These are phyloP conservation scores for Pestalotiopsis sp. DNA, from an alignment of 2,329 filamentous ascomycete genomes.

Conservation along the genomic window DNA sequence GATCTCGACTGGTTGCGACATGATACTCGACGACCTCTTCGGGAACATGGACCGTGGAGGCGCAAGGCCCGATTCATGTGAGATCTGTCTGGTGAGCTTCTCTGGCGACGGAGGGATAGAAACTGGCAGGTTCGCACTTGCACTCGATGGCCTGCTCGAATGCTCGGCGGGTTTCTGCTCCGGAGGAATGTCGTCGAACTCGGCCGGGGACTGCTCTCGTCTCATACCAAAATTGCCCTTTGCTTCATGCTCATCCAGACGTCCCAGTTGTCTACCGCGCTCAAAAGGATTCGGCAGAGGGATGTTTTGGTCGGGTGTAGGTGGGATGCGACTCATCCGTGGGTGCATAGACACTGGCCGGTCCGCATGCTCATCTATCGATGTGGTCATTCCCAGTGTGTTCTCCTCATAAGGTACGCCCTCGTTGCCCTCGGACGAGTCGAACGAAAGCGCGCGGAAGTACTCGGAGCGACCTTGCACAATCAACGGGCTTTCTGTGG, in stretches of 20 bases:
- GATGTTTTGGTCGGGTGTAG: conserved; percentile 49
- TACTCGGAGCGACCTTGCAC: conserved; percentile 77
- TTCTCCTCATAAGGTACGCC: conserved; percentile 38
- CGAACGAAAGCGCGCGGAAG: conserved; percentile 74
- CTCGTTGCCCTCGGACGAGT: conserved; percentile 55
- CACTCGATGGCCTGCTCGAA: conserved; percentile 38
- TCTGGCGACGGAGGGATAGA: conserved; percentile 46
- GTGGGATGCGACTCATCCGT: conserved; percentile 67
- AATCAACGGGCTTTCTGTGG: conserved; percentile 79
- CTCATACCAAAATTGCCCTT: conserved; percentile 54
- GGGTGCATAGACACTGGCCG: conserved; percentile 77
- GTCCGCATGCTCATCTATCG: conserved; percentile 56
- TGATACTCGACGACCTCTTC: conserved; percentile 60
- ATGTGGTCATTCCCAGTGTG: conserved; percentile 53
- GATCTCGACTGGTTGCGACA: conserved; percentile 65
- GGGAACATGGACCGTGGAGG: conserved; percentile 54
- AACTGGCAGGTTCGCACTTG: conserved; percentile 23
- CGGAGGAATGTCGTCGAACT: conserved; percentile 42
- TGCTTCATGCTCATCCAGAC: conserved; percentile 38
- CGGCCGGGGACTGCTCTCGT: conserved; percentile 60
- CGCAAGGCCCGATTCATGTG: conserved; percentile 55
- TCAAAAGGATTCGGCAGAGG: conserved; percentile 48
- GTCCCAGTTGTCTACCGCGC: conserved; percentile 43
- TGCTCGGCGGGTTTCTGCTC: conserved; percentile 29
- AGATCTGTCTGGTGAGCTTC: conserved; percentile 42